Evolutionary conservation across 208 protist species (phyloP), one percentile per base, ranked within the genome.

Genomic region (Trypanosoma congolense): DNA sequence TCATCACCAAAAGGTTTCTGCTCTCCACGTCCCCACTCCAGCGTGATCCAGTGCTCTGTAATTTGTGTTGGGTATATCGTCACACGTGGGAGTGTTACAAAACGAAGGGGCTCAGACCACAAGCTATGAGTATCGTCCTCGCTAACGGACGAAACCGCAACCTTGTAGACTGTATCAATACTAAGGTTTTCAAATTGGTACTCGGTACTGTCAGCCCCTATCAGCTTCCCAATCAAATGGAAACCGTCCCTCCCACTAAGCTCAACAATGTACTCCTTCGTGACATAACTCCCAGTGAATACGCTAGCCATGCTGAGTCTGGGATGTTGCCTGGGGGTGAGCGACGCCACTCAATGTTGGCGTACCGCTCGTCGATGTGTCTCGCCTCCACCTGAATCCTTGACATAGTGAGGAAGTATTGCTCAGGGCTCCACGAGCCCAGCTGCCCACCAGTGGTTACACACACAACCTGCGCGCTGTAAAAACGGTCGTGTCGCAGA

Each of bases 381-480:
- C 52, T 44, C 1, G 68, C 55, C 18, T 35, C 65, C 21, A 92
- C 33, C 18, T 48, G 42, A 36, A 95, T 74, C 56, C 75, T 86
- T 21, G 78, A 72, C 66, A 82, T 82, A 21, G 83, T 91, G 18
- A 86, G 59, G 33, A 92, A 71, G 60, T 79, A 81, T 30, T 70
- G 48, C 44, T 83, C 62, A 52, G 58, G 50, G 47, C 80, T 87
- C 89, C 89, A 96, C 50, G 73, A 46, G 21, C 86, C 89, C n/a
- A 88, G 70, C 48, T 90, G 80, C 6, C 70, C 73, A 18, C 77
- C 83, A 5, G 84, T 75, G 9, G 82, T 91, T 60, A 91, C 86
- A 31, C 75, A 77, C 51, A 92, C 53, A 35, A 93, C 80, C 72
- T 92, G 76, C 22, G 93, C 73, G 43, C 56, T 77, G 73, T 92